phyloP scores from a whole-genome alignment of 2,329 filamentous ascomycete genomes.

The Aspergillus latus region DNA sequence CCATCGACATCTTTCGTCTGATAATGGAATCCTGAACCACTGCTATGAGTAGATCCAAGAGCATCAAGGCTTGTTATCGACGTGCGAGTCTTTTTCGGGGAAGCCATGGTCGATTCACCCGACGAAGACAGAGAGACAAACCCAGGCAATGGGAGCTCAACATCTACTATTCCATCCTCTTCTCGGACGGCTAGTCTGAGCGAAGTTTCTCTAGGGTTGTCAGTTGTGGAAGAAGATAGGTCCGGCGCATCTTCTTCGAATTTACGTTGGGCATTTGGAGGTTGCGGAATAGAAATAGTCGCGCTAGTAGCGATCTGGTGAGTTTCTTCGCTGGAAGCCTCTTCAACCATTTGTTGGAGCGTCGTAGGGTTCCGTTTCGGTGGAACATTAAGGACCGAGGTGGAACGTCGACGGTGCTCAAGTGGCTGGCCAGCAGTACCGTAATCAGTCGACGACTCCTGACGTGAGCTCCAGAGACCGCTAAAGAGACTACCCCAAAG shows the following conservation, averaged over 20 bases:
- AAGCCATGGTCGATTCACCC: constrained; percentile 46
- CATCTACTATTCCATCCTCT: constrained; percentile 61
- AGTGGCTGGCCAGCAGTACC: constrained; percentile 21
- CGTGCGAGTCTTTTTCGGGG: constrained; percentile 44
- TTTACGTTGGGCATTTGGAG: constrained; percentile 22
- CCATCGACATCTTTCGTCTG: constrained; percentile 41
- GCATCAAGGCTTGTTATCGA: constrained; percentile 56
- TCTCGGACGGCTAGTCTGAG: constrained; percentile 57
- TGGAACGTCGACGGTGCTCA: constrained; percentile 31
- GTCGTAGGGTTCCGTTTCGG: constrained; percentile 29
- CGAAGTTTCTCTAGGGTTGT: constrained; percentile 44
- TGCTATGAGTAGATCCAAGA: constrained; percentile 46
- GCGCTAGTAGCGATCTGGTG: constrained; percentile 28
- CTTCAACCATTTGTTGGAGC: constrained; percentile 37
- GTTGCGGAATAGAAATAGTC: constrained; percentile 38
- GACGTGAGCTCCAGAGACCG: constrained; percentile 54
- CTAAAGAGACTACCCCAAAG: constrained; percentile 59
- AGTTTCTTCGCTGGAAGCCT: constrained; percentile 25
- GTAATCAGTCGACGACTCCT: constrained; percentile 49
- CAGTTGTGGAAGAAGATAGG: constrained; percentile 25
- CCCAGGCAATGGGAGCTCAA: constrained; percentile 57
- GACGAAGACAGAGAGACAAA: constrained; percentile 50
- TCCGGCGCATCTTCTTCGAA: constrained; percentile 29
- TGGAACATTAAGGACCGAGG: constrained; percentile 27
- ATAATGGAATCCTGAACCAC: constrained; percentile 36